These are phyloP conservation scores for Nevesoporus exiguus DNA, from an alignment of 768 basidiomycete species.

Conservation along the genomic window DNA sequence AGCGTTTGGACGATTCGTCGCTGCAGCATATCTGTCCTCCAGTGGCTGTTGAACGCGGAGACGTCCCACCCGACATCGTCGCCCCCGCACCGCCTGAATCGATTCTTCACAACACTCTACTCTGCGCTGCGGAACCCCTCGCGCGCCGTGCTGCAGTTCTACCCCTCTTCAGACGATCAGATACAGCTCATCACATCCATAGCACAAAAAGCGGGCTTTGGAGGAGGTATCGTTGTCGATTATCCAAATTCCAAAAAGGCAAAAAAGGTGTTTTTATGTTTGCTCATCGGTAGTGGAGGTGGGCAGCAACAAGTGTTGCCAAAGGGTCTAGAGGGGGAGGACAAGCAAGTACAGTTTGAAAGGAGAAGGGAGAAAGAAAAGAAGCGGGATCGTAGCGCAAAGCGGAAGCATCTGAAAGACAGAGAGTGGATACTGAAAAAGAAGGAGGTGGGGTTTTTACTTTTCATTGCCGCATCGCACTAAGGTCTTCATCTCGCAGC, in stretches of 20 bases:
- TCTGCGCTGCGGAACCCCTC: constrained; percentile 83
- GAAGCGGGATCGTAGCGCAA: constrained; percentile 55
- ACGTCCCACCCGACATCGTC: constrained; percentile 87
- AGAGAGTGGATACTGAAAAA: constrained; percentile 95
- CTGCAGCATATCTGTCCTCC: constrained; percentile 93
- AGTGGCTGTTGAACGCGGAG: constrained; percentile 98
- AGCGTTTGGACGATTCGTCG: neutral
- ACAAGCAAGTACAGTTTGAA: constrained; percentile 68
- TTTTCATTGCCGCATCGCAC: neutral
- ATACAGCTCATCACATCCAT: constrained; percentile 90
- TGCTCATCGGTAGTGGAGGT: constrained; percentile 78
- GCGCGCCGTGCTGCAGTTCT: constrained; percentile 88
- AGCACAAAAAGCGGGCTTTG: constrained; percentile 94
- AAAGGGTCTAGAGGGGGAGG: constrained; percentile 70
- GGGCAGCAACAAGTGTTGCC: constrained; percentile 65
- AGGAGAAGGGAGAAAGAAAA: constrained; percentile 67
- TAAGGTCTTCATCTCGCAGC: constrained; percentile 36
- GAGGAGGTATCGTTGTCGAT: constrained; percentile 94
- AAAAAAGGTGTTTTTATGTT: constrained; percentile 88
- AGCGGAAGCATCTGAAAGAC: constrained; percentile 69
- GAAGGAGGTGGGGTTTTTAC: constrained; percentile 68
- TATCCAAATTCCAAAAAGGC: constrained; percentile 97
- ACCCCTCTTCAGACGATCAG: constrained; percentile 96
- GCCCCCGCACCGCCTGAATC: constrained; percentile 77
- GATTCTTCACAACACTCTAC: constrained; percentile 92